Percentiles rank a stretch among this genome's conserved stretches.
Conservation (phyloP, 345 rosid genomes). For the Lepidium sativum region DNA sequence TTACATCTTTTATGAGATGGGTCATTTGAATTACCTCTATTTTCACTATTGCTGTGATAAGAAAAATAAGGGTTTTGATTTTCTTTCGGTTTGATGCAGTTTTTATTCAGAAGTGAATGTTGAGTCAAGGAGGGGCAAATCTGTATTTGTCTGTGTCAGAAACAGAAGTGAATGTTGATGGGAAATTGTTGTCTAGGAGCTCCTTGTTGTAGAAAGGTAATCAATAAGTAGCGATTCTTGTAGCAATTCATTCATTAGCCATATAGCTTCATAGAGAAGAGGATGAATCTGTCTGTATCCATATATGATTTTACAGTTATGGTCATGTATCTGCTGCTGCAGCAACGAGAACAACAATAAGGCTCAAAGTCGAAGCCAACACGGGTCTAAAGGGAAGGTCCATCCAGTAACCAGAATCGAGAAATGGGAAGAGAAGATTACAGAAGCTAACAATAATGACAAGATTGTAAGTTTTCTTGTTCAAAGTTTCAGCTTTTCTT, state of each 20-base stretch:
- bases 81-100: neutral
- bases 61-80: conserved; percentile 5
- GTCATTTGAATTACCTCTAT: neutral
- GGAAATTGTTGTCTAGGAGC: conserved; percentile 15
- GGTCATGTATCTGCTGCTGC: conserved; percentile 23
- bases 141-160: conserved; percentile 2
- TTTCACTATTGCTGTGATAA: neutral
- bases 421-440: conserved; percentile 53
- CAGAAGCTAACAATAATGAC: conserved; percentile 47
- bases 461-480: conserved; percentile 41
- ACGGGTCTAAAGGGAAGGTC: conserved; percentile 39
- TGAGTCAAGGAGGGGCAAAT: conserved; percentile 5
- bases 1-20: neutral
- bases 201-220: conserved; percentile 21
- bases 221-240: neutral
- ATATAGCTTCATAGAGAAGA: neutral
- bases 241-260: neutral
- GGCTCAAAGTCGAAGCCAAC: conserved; percentile 21
- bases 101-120: neutral
- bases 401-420: conserved; percentile 34
- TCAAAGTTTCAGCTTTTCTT: neutral
- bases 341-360: conserved; percentile 10
- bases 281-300: neutral
- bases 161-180: conserved; percentile 21
- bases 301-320: conserved; percentile 19